Base-by-base conservation (phyloP, 2,329 filamentous ascomycete species). In the Aspergillus nomiae region DNA sequence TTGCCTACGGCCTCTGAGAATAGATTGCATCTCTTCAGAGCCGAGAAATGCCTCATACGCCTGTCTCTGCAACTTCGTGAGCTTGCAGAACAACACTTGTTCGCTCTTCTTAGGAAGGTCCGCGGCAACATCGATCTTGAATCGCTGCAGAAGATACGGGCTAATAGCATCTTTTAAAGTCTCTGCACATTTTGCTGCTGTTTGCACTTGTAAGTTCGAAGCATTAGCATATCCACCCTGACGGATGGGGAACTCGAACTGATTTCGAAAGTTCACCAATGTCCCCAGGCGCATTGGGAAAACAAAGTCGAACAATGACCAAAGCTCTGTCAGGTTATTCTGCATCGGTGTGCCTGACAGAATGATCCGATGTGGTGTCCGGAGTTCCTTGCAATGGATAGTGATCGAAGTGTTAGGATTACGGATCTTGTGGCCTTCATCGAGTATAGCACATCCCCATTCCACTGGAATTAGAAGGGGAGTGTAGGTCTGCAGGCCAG, bases 231-330 rank as follows among this genome's bases (percentile, higher is more conserved):
- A 98, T 5, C 95, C 95, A 53, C 96, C 96, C 58, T 94, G 87
- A 63, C 90, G 90, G 75, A 99, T 99, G 0, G 95, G 95, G 43
- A 96, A 90, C 74, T 98, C 95, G 67, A 99, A 98, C 64, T 96
- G 89, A 63, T 89, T 90, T 53, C 93, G 88, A 75, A 99, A 99
- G 67, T 91, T 92, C 62, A 97, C 91, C 14, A 98, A 83, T 0
- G 92, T 97, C 0, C 95, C 96, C 7, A 99, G 81, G 16, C 94
- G 90, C 92, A 98, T 97, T 0, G 96, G 95, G 65, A 93, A 98
- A 62, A 98, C 90, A 73, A 99, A 99, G 75, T 99, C 96, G 73
- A 99, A 98, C 0, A 99, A 81, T 0, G 94, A 98, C 94, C 95
- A 99, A 0, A 99, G 82, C 75, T 99, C 96, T 0, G 91, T 90